Percentiles rank a stretch among this genome's conserved stretches.
These are phyloP conservation scores for Pseudogymnoascus sp. DNA, from an alignment of 2,329 filamentous ascomycete species.

Conservation along the genomic window DNA sequence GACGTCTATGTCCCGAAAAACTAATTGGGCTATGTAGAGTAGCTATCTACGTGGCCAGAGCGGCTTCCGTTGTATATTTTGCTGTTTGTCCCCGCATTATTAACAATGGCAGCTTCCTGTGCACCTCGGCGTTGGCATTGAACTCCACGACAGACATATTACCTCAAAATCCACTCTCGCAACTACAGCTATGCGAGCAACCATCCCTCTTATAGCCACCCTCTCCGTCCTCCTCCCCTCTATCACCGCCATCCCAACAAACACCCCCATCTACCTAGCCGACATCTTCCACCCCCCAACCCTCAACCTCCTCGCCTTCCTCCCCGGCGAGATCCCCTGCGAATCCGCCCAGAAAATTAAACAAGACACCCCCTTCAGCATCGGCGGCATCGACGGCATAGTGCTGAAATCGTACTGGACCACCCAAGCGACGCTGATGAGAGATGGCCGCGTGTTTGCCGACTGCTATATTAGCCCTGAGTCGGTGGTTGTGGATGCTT, in stretches of 20 bases:
- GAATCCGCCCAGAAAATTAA: neutral
- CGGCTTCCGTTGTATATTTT: neutral
- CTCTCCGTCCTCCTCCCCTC: neutral
- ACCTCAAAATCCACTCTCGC: neutral
- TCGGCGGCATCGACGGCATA: neutral
- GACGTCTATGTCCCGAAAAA: neutral
- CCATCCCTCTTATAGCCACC: neutral
- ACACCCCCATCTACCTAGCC: conserved; percentile 4
- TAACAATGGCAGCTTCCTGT: neutral
- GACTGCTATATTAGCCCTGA: neutral
- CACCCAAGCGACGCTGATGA: neutral
- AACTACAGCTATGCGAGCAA: neutral
- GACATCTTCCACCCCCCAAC: neutral
- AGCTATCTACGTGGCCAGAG: neutral
- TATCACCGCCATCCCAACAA: neutral
- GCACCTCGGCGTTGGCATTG: neutral
- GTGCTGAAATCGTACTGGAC: neutral
- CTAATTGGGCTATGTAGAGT: neutral
- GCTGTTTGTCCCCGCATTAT: neutral
- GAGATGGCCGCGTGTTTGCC: neutral
- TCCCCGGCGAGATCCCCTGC: neutral
- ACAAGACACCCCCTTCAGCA: neutral
- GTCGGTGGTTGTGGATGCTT: neutral
- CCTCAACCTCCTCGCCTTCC: neutral
- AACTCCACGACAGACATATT: neutral